These are phyloP conservation scores for Exobasidium cylindrosporum DNA, from an alignment of 1,284 basidiomycete species.

Conservation along the genomic window DNA sequence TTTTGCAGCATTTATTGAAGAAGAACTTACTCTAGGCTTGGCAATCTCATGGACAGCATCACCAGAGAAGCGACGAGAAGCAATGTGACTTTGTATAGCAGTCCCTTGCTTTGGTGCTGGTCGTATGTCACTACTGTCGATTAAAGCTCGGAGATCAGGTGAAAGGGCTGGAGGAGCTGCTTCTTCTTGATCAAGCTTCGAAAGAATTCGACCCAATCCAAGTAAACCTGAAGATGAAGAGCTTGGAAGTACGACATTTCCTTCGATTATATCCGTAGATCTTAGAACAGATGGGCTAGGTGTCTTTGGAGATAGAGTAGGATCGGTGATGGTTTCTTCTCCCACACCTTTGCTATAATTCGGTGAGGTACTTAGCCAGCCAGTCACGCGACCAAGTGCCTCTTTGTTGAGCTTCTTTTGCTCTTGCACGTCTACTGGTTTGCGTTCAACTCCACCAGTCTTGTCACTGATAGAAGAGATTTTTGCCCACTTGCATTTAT, in stretches of 20 bases:
- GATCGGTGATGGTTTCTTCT: background rate
- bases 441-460: conserved; percentile 20
- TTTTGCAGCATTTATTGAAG: conserved; percentile 21
- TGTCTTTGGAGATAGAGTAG: conserved; percentile 26
- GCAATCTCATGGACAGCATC: background rate
- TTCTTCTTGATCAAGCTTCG: background rate
- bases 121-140: conserved; percentile 28
- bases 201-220: conserved; percentile 14
- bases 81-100: conserved; percentile 21
- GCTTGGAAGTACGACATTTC: conserved; percentile 6
- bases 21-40: conserved; percentile 31
- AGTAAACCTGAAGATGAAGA: too few species aligned
- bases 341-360: conserved; percentile 13
- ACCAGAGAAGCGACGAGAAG: conserved; percentile 4
- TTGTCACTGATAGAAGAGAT: background rate
- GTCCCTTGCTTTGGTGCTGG: conserved; percentile 31
- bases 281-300: conserved; percentile 25
- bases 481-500: background rate
- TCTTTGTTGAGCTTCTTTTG: conserved; percentile 26
- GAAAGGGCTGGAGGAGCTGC: conserved; percentile 24
- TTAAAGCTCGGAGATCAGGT: conserved; percentile 33
- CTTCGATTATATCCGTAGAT: too few species aligned
- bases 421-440: conserved; percentile 16
- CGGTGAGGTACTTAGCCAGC: conserved; percentile 34
- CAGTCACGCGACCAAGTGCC: conserved; percentile 35